These are phyloP conservation scores for Ustilago esculenta DNA, from an alignment of 1,284 basidiomycete genomes.

Conservation along the genomic window DNA sequence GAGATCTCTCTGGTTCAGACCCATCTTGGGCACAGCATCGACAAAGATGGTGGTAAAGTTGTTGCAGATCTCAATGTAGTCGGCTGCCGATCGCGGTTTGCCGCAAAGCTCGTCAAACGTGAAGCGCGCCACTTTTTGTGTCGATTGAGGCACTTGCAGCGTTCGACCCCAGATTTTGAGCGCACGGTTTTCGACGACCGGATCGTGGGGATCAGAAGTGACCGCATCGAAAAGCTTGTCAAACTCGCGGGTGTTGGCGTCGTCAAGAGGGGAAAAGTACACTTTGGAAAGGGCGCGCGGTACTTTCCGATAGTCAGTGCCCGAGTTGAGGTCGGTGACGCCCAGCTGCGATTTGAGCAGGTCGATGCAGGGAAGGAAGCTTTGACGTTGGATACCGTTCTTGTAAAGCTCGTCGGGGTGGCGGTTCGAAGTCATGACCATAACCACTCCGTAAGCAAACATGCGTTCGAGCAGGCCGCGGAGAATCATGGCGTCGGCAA, in stretches of 20 bases:
- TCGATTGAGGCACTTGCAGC: conserved; percentile 75
- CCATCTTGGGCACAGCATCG: conserved; percentile 85
- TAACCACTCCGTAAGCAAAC: conserved; percentile 87
- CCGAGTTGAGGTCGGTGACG: conserved; percentile 91
- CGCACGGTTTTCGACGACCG: conserved; percentile 75
- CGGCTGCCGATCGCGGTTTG: conserved; percentile 87
- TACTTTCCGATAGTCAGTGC: conserved; percentile 75
- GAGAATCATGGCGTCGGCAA: conserved; percentile 98
- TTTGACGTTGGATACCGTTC: conserved; percentile 97
- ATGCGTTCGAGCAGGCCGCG: conserved; percentile 85
- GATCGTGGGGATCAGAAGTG: conserved; percentile 72
- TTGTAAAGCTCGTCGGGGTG: conserved; percentile 97
- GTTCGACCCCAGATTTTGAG: conserved; percentile 89
- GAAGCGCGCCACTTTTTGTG: conserved; percentile 80
- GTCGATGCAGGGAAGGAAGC: conserved; percentile 94
- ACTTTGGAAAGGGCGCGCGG: conserved; percentile 77
- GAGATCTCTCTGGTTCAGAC: conserved; percentile 81
- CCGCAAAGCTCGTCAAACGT: conserved; percentile 88
- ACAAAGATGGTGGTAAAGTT: conserved; percentile 89
- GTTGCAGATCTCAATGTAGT: conserved; percentile 93
- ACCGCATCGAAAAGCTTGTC: conserved; percentile 83
- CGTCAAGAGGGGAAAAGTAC: conserved; percentile 83
- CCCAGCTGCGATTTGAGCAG: conserved; percentile 86
- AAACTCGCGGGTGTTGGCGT: conserved; percentile 76
- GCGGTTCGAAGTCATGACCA: conserved; percentile 96